Evolutionary conservation across 352 stramenopile genomes (phyloP), one percentile per base, ranked within the genome.

Genomic region (Blastocystis sp.): DNA sequence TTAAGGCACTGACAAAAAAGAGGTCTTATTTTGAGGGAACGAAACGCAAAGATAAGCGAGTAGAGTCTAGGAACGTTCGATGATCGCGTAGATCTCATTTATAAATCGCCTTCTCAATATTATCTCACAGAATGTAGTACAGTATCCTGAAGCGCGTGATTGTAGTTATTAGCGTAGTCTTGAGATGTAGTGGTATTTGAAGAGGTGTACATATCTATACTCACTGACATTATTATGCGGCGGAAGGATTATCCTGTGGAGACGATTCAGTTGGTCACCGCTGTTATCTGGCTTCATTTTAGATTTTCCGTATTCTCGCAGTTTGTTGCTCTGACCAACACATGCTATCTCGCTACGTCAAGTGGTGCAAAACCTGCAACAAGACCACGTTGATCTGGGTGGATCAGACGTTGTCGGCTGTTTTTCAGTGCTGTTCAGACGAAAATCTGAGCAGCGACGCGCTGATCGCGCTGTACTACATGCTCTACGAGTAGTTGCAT

Each of bases 111-210:
- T 85, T 47, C 53, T 85, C 6, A 18, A 6, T 43, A 24, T 85
- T 34, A 64, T 85, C 11, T 20, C 68, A 20, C 41, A 66, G 11
- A 43, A 69, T 20, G 8, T 85, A 9, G 20, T 54, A 37, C 50
- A 85, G 8, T 26, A 66, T 68, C 47, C 73, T 24, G 43, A 65
- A 62, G 63, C 63, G 43, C 73, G 55, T 37, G 73, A 85, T 85
- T 69, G 73, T 85, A 18, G 50, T 50, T n/a, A 20, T 68, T 37
- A 18, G 3, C 16, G 0, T 4, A 18, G 37, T 68, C 34, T 18
- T 68, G 8, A 68, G 53, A 5, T 24, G 34, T 85, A 85, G 73
- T 85, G 73, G 59, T 47, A 43, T 85, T 85, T 68, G 73, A 85
- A 69, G 73, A 85, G 20, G 26, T 47, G n/a, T 85, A 85, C 24